Base-by-base conservation (phyloP, 2,329 filamentous ascomycete genomes). In the Diaporthe sp. region DNA sequence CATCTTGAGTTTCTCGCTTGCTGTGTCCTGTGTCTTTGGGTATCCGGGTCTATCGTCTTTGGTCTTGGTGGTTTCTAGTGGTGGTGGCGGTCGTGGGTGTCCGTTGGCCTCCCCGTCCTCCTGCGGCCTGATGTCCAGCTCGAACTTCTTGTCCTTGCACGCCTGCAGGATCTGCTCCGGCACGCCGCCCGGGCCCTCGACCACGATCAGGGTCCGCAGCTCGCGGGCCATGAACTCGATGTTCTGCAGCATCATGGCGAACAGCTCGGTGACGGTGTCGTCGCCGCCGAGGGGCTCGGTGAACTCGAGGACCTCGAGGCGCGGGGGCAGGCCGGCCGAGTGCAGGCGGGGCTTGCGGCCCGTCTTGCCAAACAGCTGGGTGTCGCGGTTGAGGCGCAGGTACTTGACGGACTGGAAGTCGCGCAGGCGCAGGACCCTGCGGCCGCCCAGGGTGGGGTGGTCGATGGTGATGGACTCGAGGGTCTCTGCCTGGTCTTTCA, bases 381-480 rank as follows among this genome's bases (percentile, higher is more conserved):
- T 86, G 78, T 88, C 87, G 84, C 85, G 86, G 76, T 86, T 86
- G 37, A 89, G 63, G 42, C 85, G 83, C 9, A 89, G 80, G 0
- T 83, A 83, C 65, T 82, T 86, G 28, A 88, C 82, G 0, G 79
- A 79, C 5, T 80, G 81, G 49, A 88, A 89, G 10, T 87, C 85
- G 9, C 87, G 81, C 75, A 89, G 82, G 34, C 85, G 82, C 20
- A 88, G 78, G 4, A 87, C 81, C 22, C 84, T 84, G n/a, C 82
- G 81, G 37, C 84, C 83, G 49, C 79, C 81, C 7, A 89, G 77
- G 8, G 82, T 83, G 0, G 86, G 83, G 47, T 83, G 85, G 76
- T 89, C 86, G 65, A 89, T 85, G 6, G 83, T 85, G 78, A 89
- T 84, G 53, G 81, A 85, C 78, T 87, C 83, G 5, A 89, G 78